phyloP scores from a whole-genome alignment of 2,329 filamentous ascomycete genomes.

The Diplocarpon rosae region DNA sequence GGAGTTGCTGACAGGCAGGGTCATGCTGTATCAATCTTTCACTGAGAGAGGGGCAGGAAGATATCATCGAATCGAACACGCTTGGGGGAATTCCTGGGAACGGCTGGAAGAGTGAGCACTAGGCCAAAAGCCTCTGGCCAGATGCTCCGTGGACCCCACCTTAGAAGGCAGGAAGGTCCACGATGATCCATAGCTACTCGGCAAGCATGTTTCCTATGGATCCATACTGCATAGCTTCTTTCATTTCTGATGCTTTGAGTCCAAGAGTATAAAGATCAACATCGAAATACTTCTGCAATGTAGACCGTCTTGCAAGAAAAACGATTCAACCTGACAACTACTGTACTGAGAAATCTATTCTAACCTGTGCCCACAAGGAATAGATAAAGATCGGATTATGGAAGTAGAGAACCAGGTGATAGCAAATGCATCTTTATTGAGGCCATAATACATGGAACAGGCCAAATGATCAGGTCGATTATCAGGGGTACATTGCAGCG shows the following conservation, averaged over 20 bases:
- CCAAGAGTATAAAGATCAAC: background rate
- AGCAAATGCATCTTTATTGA: constrained; percentile 16
- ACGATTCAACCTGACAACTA: constrained; percentile 13
- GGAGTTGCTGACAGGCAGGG: constrained; percentile 17
- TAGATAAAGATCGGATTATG: constrained; percentile 10
- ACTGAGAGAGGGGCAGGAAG: constrained; percentile 8
- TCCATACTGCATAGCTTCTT: background rate
- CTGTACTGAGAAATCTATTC: constrained; percentile 13
- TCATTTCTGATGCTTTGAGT: background rate
- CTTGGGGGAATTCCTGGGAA: constrained; percentile 15
- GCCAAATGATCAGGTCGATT: constrained; percentile 18
- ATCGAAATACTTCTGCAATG: background rate
- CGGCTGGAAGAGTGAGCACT: constrained; percentile 24
- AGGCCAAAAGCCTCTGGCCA: constrained; percentile 11
- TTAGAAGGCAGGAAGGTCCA: constrained; percentile 11
- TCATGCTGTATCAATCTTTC: constrained; percentile 1
- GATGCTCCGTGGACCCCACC: constrained; percentile 5
- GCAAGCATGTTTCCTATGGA: background rate
- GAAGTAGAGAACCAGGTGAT: constrained; percentile 5
- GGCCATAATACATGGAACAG: constrained; percentile 12
- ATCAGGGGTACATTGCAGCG: constrained; percentile 15
- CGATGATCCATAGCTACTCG: background rate
- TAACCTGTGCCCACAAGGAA: constrained; percentile 13
- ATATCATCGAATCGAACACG: constrained; percentile 8
- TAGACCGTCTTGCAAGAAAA: constrained; percentile 6